A percentile compares a stretch with the other conserved stretches of the same genome.
phyloP scores from a whole-genome alignment of 164 flowering plant species.

The Warburgia ugandensis region DNA sequence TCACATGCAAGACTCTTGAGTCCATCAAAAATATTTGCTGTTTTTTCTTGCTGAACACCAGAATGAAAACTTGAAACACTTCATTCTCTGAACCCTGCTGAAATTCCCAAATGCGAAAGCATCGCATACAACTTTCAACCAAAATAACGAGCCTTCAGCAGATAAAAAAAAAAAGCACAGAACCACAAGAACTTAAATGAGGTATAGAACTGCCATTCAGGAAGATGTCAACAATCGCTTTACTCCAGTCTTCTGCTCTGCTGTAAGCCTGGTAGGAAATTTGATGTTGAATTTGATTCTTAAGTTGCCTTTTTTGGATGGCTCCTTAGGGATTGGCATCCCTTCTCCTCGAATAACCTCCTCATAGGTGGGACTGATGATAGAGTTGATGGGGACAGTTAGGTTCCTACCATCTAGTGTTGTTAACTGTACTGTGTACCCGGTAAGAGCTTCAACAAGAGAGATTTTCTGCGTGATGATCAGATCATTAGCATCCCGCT shows the following conservation, averaged over 20 bases:
- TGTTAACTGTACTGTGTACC: slow-evolving; percentile 62
- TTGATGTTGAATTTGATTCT: slow-evolving; percentile 77
- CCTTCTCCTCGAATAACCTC: slow-evolving; percentile 83
- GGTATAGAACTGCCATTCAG: slow-evolving; percentile 11
- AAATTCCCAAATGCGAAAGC: slow-evolving; percentile 4
- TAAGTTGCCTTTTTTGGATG: slow-evolving; percentile 68
- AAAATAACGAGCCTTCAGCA: not conserved
- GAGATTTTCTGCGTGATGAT: slow-evolving; percentile 61
- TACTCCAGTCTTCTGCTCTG: slow-evolving; percentile 76
- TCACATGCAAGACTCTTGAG: not conserved
- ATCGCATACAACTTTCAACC: not conserved
- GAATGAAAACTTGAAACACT: not conserved
- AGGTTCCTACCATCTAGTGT: slow-evolving; percentile 74
- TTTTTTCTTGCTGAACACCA: not conserved
- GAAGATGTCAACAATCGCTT: slow-evolving; percentile 50
- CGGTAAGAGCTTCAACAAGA: slow-evolving; percentile 78
- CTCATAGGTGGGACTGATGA: slow-evolving; percentile 63
- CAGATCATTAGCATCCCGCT: slow-evolving; percentile 87
- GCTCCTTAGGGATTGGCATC: slow-evolving; percentile 89
- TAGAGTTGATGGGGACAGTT: slow-evolving; percentile 44
- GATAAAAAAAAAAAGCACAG: not conserved
- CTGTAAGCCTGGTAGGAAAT: slow-evolving; percentile 66
- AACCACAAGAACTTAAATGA: not conserved
- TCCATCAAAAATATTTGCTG: not conserved
- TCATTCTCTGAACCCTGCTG: too few species aligned